A percentile compares a stretch with the other conserved stretches of the same genome.
phyloP scores from a whole-genome alignment of 2,329 filamentous ascomycete species.

The Niveomyces coronatus region DNA sequence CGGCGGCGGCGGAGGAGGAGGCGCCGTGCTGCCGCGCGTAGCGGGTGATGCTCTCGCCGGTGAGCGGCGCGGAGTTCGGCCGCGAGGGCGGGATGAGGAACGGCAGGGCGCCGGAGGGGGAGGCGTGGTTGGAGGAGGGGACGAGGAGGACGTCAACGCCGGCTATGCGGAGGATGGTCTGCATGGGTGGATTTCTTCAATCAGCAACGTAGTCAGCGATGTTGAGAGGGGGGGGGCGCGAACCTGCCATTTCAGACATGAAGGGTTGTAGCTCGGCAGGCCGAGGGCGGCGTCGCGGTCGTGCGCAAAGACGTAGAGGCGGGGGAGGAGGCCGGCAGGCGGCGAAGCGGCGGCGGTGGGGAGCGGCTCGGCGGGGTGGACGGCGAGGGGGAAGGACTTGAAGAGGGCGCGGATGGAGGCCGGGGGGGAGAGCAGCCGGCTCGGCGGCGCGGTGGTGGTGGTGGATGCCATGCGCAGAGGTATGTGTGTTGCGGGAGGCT shows the following conservation, averaged over 20 bases:
- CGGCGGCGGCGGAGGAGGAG: slow-evolving; percentile 13
- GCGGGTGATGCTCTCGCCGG: slow-evolving; percentile 50
- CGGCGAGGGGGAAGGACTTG: slow-evolving; percentile 68
- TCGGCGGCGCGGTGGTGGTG: too few relatives aligned
- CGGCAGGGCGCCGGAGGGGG: slow-evolving; percentile 76
- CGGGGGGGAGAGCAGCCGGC: slow-evolving; percentile 48
- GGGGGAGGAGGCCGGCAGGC: slow-evolving; percentile 33
- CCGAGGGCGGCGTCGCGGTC: slow-evolving; percentile 49
- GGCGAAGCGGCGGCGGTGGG: slow-evolving; percentile 43
- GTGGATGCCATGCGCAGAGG: too few relatives aligned
- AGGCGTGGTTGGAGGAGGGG: slow-evolving; percentile 85
- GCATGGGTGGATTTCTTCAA: not conserved
- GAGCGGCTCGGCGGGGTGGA: slow-evolving; percentile 64
- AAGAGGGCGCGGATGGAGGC: slow-evolving; percentile 72
- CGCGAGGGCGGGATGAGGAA: slow-evolving; percentile 50
- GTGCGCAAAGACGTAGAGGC: slow-evolving; percentile 69
- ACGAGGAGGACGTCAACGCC: slow-evolving; percentile 55
- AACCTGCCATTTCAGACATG: slow-evolving; percentile 95
- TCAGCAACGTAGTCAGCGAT: too few relatives aligned
- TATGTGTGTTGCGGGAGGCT: too few relatives aligned
- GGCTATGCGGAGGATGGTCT: slow-evolving; percentile 77
- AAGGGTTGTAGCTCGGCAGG: slow-evolving; percentile 76
- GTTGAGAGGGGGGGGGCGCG: slow-evolving; percentile 18
- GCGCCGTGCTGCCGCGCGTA: slow-evolving; percentile 47
- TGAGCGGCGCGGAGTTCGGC: slow-evolving; percentile 25